A percentile compares a stretch with the other conserved stretches of the same genome.
These are phyloP conservation scores for Penicillium occitanis DNA, from an alignment of 2,329 filamentous ascomycete genomes.

Conservation along the genomic window DNA sequence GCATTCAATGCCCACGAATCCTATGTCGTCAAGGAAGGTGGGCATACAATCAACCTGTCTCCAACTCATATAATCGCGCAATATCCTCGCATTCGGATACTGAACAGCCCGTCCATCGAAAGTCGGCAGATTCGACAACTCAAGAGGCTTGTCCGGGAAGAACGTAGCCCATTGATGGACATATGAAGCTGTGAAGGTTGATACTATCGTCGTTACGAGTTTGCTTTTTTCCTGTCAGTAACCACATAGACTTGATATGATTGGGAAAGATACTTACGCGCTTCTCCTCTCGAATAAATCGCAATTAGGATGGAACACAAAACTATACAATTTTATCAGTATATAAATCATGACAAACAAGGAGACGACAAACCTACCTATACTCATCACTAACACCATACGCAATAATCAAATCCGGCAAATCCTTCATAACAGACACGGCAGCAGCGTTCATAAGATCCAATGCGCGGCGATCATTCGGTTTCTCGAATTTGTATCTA, in stretches of 20 bases:
- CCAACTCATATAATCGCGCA: slow-evolving; percentile 96
- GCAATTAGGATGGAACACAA: slow-evolving; percentile 81
- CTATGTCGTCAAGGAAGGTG: no score
- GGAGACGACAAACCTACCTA: slow-evolving; percentile 50
- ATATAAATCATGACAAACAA: not conserved
- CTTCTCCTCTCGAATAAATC: slow-evolving; percentile 80
- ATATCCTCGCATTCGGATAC: slow-evolving; percentile 78
- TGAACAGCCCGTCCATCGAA: slow-evolving; percentile 91
- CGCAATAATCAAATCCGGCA: slow-evolving; percentile 81
- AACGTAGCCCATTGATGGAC: slow-evolving; percentile 74
- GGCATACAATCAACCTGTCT: slow-evolving; percentile 78
- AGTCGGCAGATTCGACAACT: slow-evolving; percentile 70
- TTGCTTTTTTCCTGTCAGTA: slow-evolving; percentile 59
- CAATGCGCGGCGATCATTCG: slow-evolving; percentile 83
- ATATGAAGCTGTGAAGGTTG: slow-evolving; percentile 91
- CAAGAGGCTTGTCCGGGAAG: slow-evolving; percentile 70
- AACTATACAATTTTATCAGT: slow-evolving; percentile 53
- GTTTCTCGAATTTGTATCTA: slow-evolving; percentile 84
- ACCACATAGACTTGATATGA: no score
- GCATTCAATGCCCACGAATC: not conserved
- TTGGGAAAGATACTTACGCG: slow-evolving; percentile 54
- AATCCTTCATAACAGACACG: slow-evolving; percentile 75
- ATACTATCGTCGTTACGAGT: slow-evolving; percentile 84
- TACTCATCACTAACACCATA: slow-evolving; percentile 97
- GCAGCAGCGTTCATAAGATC: slow-evolving; percentile 95